phyloP scores from a whole-genome alignment of 108 stramenopile species.

The Aurantiochytrium sp. region DNA sequence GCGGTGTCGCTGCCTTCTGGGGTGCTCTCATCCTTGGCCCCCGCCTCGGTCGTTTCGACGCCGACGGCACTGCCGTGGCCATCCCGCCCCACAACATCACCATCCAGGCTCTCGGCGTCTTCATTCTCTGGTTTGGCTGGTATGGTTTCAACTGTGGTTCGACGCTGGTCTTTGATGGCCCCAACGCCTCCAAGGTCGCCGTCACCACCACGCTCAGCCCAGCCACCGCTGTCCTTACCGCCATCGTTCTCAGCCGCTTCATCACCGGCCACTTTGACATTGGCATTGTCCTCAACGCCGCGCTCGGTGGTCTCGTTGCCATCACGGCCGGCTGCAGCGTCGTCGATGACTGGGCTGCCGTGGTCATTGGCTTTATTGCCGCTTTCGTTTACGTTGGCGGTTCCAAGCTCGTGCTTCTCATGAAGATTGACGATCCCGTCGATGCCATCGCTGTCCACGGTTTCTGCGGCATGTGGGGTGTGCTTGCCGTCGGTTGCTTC shows the following conservation, averaged over 20 bases:
- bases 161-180: slow-evolving; percentile 44
- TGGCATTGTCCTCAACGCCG: neutral
- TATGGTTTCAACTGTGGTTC: slow-evolving; percentile 70
- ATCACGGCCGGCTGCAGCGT: slow-evolving; percentile 44
- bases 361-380: slow-evolving; percentile 25
- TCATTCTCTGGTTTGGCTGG: slow-evolving; percentile 38
- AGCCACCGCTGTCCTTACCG: neutral
- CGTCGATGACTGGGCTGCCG: slow-evolving; percentile 24
- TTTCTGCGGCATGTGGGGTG: neutral
- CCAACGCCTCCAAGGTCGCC: neutral
- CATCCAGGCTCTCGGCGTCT: neutral
- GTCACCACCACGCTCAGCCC: neutral
- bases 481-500: neutral
- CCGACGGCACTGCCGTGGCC: neutral
- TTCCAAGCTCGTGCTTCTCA: neutral
- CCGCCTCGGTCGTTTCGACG: neutral
- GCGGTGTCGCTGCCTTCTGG: slow-evolving; percentile 70
- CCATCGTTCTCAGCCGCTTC: neutral
- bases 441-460: slow-evolving; percentile 34
- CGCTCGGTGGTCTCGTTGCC: slow-evolving; percentile 38
- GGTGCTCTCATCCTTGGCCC: slow-evolving; percentile 39
- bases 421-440: slow-evolving; percentile 38
- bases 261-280: neutral
- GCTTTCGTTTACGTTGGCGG: neutral
- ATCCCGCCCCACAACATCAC: slow-evolving; percentile 23